These are phyloP conservation scores for Aspergillus ustus DNA, from an alignment of 2,329 filamentous ascomycete species.

Conservation along the genomic window DNA sequence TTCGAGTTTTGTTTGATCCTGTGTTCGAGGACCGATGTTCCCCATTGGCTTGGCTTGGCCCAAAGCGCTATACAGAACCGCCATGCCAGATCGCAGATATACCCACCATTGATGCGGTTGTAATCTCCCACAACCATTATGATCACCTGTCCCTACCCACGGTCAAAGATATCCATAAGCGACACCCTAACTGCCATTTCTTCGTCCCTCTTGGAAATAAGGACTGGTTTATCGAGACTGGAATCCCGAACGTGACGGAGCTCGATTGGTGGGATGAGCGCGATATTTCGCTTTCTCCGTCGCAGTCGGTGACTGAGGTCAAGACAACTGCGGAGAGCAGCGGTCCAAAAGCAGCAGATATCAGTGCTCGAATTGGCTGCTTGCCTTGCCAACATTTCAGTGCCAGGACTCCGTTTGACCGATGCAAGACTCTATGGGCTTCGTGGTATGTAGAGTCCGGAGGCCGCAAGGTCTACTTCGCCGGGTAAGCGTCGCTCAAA, in stretches of 20 bases:
- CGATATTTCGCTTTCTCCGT: constrained; percentile 67
- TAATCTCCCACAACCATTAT: constrained; percentile 91
- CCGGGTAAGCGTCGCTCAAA: constrained; percentile 52
- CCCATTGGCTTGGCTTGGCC: constrained; percentile 71
- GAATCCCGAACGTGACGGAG: constrained; percentile 79
- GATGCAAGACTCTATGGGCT: constrained; percentile 79
- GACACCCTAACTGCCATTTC: constrained; percentile 80
- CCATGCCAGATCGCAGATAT: constrained; percentile 80
- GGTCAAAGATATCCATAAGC: constrained; percentile 69
- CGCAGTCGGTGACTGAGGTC: constrained; percentile 32
- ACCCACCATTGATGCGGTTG: constrained; percentile 61
- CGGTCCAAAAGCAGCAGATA: constrained; percentile 46
- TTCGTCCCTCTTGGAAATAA: constrained; percentile 85
- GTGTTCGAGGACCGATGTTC: constrained; percentile 89
- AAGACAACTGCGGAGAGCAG: constrained; percentile 30
- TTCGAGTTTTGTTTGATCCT: constrained; percentile 90
- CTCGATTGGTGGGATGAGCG: constrained; percentile 94
- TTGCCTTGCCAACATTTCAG: constrained; percentile 85
- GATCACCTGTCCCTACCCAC: constrained; percentile 84
- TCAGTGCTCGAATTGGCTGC: constrained; percentile 74
- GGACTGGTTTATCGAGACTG: constrained; percentile 75
- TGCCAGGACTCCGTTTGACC: constrained; percentile 70
- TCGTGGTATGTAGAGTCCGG: constrained; percentile 80
- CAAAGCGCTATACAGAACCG: constrained; percentile 76
- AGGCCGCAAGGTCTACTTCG: constrained; percentile 83